Evolutionary conservation across 306 rosid species (phyloP), one percentile per base, ranked within the genome.

Genomic region (Coriaria nepalensis): DNA sequence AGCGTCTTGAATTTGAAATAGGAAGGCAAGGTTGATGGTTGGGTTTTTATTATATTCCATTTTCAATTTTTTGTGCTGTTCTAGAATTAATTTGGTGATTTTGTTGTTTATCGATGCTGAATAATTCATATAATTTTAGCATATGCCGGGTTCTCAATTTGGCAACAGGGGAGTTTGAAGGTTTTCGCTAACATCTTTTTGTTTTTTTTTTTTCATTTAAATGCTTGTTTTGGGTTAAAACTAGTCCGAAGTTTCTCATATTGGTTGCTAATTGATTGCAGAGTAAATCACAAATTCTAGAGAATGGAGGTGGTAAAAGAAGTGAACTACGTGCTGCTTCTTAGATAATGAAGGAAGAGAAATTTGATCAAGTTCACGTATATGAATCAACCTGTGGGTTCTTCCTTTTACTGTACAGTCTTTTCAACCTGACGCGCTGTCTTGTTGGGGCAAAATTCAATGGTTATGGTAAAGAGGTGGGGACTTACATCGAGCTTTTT

Each of bases 311-410:
- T 9, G 54, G 43, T 6, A 51, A 29, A 14, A 43, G 38, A 60
- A 71, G 68, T 44, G 50, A 43, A 45, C 40, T 56, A 51, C 65
- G 66, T 60, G 87, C 93, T 42, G 35, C 51, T 44, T 78, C 78
- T 38, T 86, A 80, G 87, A 69, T 46, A 61, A 36, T 6, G 70
- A 55, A 33, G 50, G 33, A 12, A 11, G 52, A 56, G 49, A 43
- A 7, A 44, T 42, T 42, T 13, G 39, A 49, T 47, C 37, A 47
- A 50, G 56, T 63, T 60, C 61, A 50, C 61, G 44, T 54, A 47
- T 54, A 53, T 66, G 66, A 69, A 57, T 71, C 70, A 56, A 55
- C n/a, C 61, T 4, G 32, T 33, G 59, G 64, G 41, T 53, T 43
- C 47, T 45, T 40, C 34, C 61, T 33, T 68, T 72, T 39, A 40